Evolutionary conservation across 257 asterid species (phyloP), one percentile per base, ranked within the genome.

Genomic region (Capsicum pubescens): DNA sequence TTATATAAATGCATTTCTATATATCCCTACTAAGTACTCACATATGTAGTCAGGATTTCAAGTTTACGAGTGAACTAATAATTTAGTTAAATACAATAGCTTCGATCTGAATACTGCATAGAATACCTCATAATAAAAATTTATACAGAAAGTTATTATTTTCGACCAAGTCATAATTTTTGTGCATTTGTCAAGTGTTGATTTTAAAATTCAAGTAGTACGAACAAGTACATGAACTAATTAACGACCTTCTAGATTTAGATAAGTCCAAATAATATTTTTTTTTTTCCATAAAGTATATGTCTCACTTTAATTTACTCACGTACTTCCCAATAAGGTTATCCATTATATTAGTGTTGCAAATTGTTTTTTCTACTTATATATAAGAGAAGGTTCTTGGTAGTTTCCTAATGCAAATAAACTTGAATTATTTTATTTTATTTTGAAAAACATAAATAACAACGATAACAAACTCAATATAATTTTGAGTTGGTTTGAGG

Each of bases 141-240:
- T 39, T 39, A 39, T 39, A 39, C 2, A 39, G 5, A 39, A 39
- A 39, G 44, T 39, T 39, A 39, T 39, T 39, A 39, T 39, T 39
- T 39, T 39, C 44, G 44, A 39, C 44, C 44, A 3, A 39, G 44
- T 39, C 5, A 39, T 39, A 39, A 4, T 39, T 39, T 74, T 76
- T 50, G 21, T 13, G 14, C 46, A 50, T 1, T 50, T 52, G 81
- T 76, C 81, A 76, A 76, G 48, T 13, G 63, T 13, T 76, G 14
- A 52, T 15, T 77, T 26, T 26, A 54, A 77, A 77, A 72, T 72
- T 76, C 64, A 52, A 76, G 64, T 52, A 26, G 81, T 77, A 77
- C 81, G 81, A 77, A 54, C 81, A 77, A 77, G 81, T 77, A 77
- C 81, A 77, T 14, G 26, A 50, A 52, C 44, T 26, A 14, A 76